These are phyloP conservation scores for Cryptosporidium parvum DNA, from an alignment of 169 alveolate genomes.

Conservation along the genomic window DNA sequence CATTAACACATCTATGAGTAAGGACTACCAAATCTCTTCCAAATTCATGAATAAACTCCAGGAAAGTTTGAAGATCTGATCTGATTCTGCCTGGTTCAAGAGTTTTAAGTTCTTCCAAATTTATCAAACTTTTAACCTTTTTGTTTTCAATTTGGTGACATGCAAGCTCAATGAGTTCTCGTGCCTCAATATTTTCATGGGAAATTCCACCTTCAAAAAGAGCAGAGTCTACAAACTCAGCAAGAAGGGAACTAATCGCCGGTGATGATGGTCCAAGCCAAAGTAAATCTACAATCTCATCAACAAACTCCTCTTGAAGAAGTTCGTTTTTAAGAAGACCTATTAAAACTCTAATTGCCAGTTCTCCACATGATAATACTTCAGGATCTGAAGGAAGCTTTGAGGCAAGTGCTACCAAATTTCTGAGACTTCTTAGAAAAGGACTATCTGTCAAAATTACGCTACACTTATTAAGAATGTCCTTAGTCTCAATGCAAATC, in stretches of 20 bases:
- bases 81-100: slow-evolving; percentile 39
- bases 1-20: slow-evolving; percentile 58
- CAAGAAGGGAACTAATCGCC: slow-evolving; percentile 23
- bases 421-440: slow-evolving; percentile 24
- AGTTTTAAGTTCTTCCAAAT: slow-evolving; percentile 7
- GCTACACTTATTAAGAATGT: neutral
- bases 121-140: slow-evolving; percentile 19
- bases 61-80: slow-evolving; percentile 55
- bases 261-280: slow-evolving; percentile 36
- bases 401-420: slow-evolving; percentile 19
- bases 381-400: slow-evolving; percentile 19
- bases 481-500: neutral
- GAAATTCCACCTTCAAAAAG: slow-evolving; percentile 72
- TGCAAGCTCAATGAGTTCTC: slow-evolving; percentile 46
- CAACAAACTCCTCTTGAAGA: slow-evolving; percentile 53
- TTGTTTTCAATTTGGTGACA: slow-evolving; percentile 12
- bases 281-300: slow-evolving; percentile 56
- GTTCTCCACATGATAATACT: slow-evolving; percentile 26
- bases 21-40: slow-evolving; percentile 59
- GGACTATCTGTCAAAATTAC: neutral
- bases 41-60: slow-evolving; percentile 71
- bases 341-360: slow-evolving; percentile 4
- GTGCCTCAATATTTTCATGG: slow-evolving; percentile 60
- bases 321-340: slow-evolving; percentile 10
- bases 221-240: slow-evolving; percentile 50